Conservation (phyloP, 176 grass and related monocot genomes). For the Hordeum marinum region DNA sequence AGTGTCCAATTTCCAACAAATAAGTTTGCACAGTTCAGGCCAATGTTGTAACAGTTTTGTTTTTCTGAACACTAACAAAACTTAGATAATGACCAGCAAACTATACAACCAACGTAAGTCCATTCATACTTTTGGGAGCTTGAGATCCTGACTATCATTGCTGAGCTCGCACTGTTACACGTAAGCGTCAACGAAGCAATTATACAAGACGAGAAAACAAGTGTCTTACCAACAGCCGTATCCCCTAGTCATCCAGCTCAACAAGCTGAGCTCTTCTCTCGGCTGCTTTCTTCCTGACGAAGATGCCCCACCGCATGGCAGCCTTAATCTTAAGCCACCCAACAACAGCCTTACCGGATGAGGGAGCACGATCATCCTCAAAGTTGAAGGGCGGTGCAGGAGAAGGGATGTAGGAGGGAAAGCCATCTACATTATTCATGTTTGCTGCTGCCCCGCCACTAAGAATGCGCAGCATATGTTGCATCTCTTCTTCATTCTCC, state of each 20-base stretch:
- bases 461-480: constrained; percentile 75
- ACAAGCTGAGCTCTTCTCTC: constrained; percentile 93
- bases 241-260: constrained; percentile 70
- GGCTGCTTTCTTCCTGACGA: constrained; percentile 89
- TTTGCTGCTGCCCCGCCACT: constrained; percentile 44
- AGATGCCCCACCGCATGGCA: constrained; percentile 97
- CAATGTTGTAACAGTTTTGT: not conserved
- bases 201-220: constrained; percentile 4
- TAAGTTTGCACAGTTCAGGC: not conserved
- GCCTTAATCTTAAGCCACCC: constrained; percentile 99
- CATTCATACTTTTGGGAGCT: not conserved
- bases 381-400: constrained; percentile 48
- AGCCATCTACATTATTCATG: constrained; percentile 31
- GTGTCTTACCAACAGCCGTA: not conserved
- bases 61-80: not conserved
- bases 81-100: not conserved
- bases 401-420: constrained; percentile 43
- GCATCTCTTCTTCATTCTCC: constrained; percentile 96
- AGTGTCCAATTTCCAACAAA: not conserved
- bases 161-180: constrained; percentile 11
- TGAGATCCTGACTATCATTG: not conserved
- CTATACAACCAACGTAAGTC: constrained; percentile 35
- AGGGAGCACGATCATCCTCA: constrained; percentile 38
- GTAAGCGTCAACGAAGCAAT: constrained; percentile 10
- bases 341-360: constrained; percentile 85